Evolutionary conservation across 2,329 filamentous ascomycete species (phyloP), one percentile per base, ranked within the genome.

Genomic region (Fusarium nematophilum): DNA sequence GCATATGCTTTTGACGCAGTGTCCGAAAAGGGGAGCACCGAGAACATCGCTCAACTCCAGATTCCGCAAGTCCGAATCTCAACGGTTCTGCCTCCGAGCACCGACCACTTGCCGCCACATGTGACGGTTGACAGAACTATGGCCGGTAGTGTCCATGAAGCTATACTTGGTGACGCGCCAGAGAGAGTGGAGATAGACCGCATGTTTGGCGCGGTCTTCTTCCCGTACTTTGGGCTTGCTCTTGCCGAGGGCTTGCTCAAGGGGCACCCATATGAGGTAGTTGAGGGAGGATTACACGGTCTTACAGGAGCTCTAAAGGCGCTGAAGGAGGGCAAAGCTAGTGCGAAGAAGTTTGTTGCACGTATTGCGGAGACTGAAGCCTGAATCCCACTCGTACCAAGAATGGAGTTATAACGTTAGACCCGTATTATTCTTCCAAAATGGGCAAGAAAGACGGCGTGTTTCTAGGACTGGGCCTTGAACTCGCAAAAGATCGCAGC

Each of bases 301-400:
- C 11, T 62, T 8, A 44, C 60, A n/a, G n/a, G 44, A 13, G 59
- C 59, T 0, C 17, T 62, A 2, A 6, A 1, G 0, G 34, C 33
- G 1, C 17, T 62, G 9, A 55, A 62, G 17, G 60, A 23, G 2
- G 49, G 54, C 0, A 47, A 30, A 5, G 54, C 17, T 3, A 60
- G 59, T 17, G 59, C 59, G 5, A 49, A 47, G 2, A 63, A 62
- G 15, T 63, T 56, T 26, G 45, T 62, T 1, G 63, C 56, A 2
- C 47, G 10, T 6, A 60, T 62, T 1, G 17, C 44, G 1, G 59
- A 63, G 6, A 62, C 59, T n/a, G n/a, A n/a, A n/a, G n/a, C n/a
- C n/a, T n/a, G n/a, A n/a, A n/a, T n/a, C n/a, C n/a, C n/a, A n/a
- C n/a, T n/a, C n/a, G n/a, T n/a, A n/a, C n/a, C n/a, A n/a, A n/a